Conservation (phyloP, 306 rosid genomes). For the Nissolia schottii region DNA sequence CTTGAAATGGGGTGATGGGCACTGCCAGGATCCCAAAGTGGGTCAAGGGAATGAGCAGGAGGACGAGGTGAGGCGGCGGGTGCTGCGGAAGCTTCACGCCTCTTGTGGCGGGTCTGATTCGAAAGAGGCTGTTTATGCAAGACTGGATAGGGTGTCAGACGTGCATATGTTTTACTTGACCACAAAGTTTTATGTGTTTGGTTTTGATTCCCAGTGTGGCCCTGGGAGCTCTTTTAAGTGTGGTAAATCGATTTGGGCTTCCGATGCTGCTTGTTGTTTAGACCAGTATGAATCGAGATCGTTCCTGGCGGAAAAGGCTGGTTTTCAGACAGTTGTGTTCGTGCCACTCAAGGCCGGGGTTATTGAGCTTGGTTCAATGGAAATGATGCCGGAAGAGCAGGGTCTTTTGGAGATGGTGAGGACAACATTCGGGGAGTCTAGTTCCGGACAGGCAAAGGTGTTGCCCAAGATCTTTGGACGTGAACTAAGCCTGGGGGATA, state of each 20-base stretch:
- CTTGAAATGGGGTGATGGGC: constrained; percentile 79
- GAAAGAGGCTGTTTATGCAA: constrained; percentile 42
- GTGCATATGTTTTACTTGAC: constrained; percentile 65
- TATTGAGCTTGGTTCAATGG: constrained; percentile 68
- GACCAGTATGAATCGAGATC: constrained; percentile 61
- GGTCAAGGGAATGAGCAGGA: constrained; percentile 34
- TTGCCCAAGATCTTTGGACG: constrained; percentile 79
- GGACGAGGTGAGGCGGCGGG: constrained; percentile 46
- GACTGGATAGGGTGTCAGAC: constrained; percentile 48
- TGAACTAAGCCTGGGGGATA: constrained; percentile 67
- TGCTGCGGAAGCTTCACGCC: constrained; percentile 64
- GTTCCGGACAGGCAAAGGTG: constrained; percentile 51
- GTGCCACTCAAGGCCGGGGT: constrained; percentile 75
- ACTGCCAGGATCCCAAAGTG: constrained; percentile 42
- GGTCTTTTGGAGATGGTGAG: constrained; percentile 46
- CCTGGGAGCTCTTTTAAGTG: constrained; percentile 61
- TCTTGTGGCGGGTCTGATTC: constrained; percentile 44
- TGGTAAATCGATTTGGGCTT: constrained; percentile 57
- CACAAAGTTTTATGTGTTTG: constrained; percentile 60
- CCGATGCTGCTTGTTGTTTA: constrained; percentile 45
- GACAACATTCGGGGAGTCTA: constrained; percentile 50
- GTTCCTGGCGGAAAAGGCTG: constrained; percentile 54
- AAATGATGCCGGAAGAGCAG: constrained; percentile 59
- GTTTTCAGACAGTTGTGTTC: constrained; percentile 65
- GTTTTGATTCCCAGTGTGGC: constrained; percentile 49